phyloP scores from a whole-genome alignment of 2,329 filamentous ascomycete species.

The Cercospora brassicicola region DNA sequence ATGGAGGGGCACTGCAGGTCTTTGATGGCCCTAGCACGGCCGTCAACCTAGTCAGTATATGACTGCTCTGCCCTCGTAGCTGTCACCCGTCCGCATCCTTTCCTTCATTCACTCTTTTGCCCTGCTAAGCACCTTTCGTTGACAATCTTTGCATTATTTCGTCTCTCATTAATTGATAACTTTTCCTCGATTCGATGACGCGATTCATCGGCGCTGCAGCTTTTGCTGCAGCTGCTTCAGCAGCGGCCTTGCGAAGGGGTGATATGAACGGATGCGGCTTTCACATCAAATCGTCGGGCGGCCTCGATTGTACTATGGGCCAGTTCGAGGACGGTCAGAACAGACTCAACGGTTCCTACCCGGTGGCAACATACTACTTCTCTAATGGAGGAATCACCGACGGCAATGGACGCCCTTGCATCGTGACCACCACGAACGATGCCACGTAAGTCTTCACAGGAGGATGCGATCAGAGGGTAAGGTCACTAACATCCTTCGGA shows the following conservation, averaged over 20 bases:
- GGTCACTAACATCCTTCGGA: neutral
- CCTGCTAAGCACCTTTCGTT: constrained; percentile 1
- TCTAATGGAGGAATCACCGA: constrained; percentile 22
- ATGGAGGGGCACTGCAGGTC: neutral
- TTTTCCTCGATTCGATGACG: constrained; percentile 20
- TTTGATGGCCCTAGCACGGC: neutral
- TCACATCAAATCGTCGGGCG: constrained; percentile 27
- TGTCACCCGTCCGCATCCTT: neutral
- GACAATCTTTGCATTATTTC: neutral
- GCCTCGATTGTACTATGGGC: constrained; percentile 25
- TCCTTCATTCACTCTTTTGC: neutral
- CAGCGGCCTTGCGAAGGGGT: constrained; percentile 21
- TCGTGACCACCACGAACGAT: constrained; percentile 21
- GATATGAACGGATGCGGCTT: constrained; percentile 25
- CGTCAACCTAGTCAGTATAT: neutral
- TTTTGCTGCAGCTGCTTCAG: constrained; percentile 23
- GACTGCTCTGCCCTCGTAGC: neutral
- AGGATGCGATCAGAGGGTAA: neutral
- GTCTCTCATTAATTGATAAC: constrained; percentile 12
- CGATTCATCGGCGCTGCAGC: constrained; percentile 20
- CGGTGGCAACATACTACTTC: constrained; percentile 23
- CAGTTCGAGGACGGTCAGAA: constrained; percentile 28
- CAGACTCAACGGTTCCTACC: constrained; percentile 22
- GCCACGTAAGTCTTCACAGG: constrained; percentile 9
- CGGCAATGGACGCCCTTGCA: constrained; percentile 42